Base-by-base conservation (phyloP, 1,284 basidiomycete species). In the Naganishia albida region DNA sequence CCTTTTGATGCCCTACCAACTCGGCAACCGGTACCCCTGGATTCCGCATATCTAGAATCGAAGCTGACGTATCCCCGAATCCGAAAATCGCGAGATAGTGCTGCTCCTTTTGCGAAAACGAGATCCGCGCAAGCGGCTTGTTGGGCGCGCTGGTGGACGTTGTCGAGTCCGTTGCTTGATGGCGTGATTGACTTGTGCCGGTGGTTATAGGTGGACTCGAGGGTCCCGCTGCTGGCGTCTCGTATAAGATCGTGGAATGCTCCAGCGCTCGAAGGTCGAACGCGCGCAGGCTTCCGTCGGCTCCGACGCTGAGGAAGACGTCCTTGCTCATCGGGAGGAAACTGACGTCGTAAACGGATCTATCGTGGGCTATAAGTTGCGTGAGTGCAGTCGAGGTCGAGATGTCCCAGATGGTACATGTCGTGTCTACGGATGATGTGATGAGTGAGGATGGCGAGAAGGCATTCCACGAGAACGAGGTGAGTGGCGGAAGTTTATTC, bases 301-400 rank as follows among this genome's bases (percentile, higher is more conserved):
- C 96, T 26, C 96, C 96, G 23, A 99, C 96, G 16, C 92, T 95
- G 39, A 98, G 94, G 78, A 99, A 99, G 70, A 98, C 94, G 77
- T 99, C 94, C 3, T 91, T 90, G 13, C 91, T 95, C n/a, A 88
- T 87, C 1, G 96, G 96, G n/a, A 97, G 86, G 95, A 96, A 98
- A 46, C 92, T 93, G 55, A 95, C 92, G 74, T 95, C 92, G 79
- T 93, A 94, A 6, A 99, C 96, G 77, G 98, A 96, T 53, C 93
- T 87, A 82, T 99, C 96, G 81, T 99, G 96, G 0, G 96, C 96
- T 76, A 95, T 95, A 70, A 94, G 86, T 78, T 99, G 96, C 1
- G 96, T 99, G 73, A 99, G 87, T 16, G 96, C 95, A n/a, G 90
- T 88, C 20, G 88, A 86, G 1, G 92, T 93, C 71, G 96, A 91